phyloP scores from a whole-genome alignment of 352 stramenopile species.

The Phytophthora quininea region DNA sequence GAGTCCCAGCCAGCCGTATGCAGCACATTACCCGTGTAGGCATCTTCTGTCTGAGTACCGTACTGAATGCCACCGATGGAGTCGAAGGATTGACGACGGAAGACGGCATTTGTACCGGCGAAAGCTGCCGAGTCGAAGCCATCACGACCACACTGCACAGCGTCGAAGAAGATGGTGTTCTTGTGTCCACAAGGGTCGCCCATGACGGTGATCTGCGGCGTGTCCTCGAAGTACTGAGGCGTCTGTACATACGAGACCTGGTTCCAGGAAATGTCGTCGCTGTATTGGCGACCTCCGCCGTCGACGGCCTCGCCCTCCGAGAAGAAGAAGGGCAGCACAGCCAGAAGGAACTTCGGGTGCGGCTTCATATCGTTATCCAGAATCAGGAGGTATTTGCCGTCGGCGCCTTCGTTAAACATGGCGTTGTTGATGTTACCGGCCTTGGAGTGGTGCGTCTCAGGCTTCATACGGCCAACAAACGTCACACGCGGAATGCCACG shows the following conservation, averaged over 20 bases:
- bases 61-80: constrained; percentile 91
- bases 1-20: constrained; percentile 86
- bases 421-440: constrained; percentile 93
- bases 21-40: constrained; percentile 88
- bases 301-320: constrained; percentile 88
- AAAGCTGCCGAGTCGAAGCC: constrained; percentile 89
- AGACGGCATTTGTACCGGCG: constrained; percentile 89
- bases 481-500: constrained; percentile 85
- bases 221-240: constrained; percentile 91
- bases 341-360: constrained; percentile 87
- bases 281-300: constrained; percentile 84
- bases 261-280: constrained; percentile 90
- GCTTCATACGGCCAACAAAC: constrained; percentile 90
- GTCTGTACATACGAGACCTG: constrained; percentile 91
- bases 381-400: constrained; percentile 91
- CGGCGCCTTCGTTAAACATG: constrained; percentile 89
- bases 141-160: constrained; percentile 87
- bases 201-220: constrained; percentile 83
- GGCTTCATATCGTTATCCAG: constrained; percentile 94
- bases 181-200: constrained; percentile 89
- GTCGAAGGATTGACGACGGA: constrained; percentile 89
- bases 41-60: constrained; percentile 91
- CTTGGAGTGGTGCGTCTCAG: constrained; percentile 90
- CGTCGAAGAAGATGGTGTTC: constrained; percentile 92
- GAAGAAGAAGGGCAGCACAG: constrained; percentile 90